Percentiles rank a stretch among this genome's conserved stretches.
phyloP scores from a whole-genome alignment of 352 stramenopile species.

The Phytophthora litchii region DNA sequence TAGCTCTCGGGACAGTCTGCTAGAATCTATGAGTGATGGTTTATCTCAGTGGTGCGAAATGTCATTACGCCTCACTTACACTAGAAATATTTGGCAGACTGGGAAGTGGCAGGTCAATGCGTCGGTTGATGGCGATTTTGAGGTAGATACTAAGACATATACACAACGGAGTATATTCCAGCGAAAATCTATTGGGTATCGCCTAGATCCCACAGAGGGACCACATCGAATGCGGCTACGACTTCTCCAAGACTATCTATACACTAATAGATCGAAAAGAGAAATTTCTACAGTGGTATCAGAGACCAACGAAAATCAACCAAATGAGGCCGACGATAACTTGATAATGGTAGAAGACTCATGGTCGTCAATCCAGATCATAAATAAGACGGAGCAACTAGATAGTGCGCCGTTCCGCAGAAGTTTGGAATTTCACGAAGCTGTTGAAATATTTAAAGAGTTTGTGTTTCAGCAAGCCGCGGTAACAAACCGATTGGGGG shows the following conservation, averaged over 20 bases:
- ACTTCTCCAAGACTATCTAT: constrained; percentile 44
- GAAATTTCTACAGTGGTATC: neutral
- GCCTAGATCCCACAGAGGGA: constrained; percentile 56
- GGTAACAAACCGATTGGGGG: neutral
- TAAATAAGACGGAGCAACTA: neutral
- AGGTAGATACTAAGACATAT: neutral
- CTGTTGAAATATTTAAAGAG: constrained; percentile 55
- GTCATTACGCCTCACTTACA: constrained; percentile 40
- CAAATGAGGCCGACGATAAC: neutral
- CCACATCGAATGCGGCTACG: constrained; percentile 58
- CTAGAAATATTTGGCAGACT: constrained; percentile 52
- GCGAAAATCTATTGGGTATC: constrained; percentile 40
- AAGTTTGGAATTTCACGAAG: constrained; percentile 61
- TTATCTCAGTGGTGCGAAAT: constrained; percentile 43
- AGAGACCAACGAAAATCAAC: neutral
- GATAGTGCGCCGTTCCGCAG: constrained; percentile 29
- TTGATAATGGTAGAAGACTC: neutral
- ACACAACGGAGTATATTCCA: constrained; percentile 55
- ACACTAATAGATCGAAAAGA: constrained; percentile 2
- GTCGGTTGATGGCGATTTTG: neutral
- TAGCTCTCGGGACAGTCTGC: constrained; percentile 39
- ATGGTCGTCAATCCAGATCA: neutral
- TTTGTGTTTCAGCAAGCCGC: constrained; percentile 15
- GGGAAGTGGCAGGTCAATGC: constrained; percentile 34
- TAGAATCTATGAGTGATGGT: constrained; percentile 47